Percentiles rank a stretch among this genome's conserved stretches.
Evolutionary conservation across 345 rosid species (phyloP).

Genomic region (Melaleuca quinquenervia): DNA sequence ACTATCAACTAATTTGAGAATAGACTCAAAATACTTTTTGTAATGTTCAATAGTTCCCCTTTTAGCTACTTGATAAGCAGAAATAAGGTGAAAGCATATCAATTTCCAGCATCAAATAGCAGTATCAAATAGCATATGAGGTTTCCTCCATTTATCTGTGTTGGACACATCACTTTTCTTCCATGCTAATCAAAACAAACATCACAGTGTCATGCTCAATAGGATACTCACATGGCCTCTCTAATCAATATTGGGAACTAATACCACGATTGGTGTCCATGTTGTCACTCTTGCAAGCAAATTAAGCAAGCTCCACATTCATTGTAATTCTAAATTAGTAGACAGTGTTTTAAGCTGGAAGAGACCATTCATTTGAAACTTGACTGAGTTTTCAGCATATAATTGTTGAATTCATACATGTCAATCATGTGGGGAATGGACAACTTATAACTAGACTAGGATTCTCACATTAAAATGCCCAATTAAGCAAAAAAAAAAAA

Average conservation of each 20-base stretch:
- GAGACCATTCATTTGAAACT: background rate
- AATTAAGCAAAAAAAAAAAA: background rate
- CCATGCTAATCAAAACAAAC: background rate
- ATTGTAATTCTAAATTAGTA: background rate
- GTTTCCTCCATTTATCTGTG: background rate
- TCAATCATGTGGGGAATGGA: background rate
- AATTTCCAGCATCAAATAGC: background rate
- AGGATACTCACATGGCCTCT: conserved; percentile 75
- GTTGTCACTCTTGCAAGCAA: conserved; percentile 70
- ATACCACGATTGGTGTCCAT: conserved; percentile 85
- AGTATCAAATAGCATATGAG: background rate
- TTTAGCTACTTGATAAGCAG: background rate
- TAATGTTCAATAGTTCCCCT: background rate
- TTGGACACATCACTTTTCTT: background rate
- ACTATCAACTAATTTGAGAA: background rate
- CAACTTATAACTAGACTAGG: background rate
- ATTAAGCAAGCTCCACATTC: background rate
- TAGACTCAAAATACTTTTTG: background rate
- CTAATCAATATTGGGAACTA: conserved; percentile 96
- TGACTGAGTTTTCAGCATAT: background rate
- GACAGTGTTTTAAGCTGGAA: background rate
- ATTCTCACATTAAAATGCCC: background rate
- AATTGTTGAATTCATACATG: background rate
- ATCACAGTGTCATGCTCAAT: background rate
- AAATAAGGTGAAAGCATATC: background rate